Conservation (phyloP, 352 stramenopile genomes). For the Detonula confervacea region DNA sequence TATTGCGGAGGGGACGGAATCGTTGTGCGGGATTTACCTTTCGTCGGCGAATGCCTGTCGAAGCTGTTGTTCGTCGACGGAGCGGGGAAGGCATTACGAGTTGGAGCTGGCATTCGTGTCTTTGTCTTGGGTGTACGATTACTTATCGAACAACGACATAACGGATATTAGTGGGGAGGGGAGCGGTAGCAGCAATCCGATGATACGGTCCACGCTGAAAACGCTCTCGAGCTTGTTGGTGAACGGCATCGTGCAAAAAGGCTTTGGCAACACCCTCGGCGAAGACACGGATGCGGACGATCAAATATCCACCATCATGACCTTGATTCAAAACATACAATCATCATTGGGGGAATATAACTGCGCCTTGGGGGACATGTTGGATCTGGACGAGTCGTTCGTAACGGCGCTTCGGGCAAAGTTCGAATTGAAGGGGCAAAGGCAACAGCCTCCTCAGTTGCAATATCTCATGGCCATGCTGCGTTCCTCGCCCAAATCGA, state of each 20-base stretch:
- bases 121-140: conserved; percentile 54
- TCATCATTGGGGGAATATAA: conserved; percentile 38
- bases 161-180: not conserved
- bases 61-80: conserved; percentile 9
- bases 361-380: conserved; percentile 52
- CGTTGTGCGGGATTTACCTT: conserved; percentile 58
- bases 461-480: conserved; percentile 56
- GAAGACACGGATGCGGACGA: conserved; percentile 37
- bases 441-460: conserved; percentile 37
- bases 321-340: conserved; percentile 51
- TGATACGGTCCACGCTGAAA: conserved; percentile 35
- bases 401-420: conserved; percentile 22
- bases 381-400: conserved; percentile 40
- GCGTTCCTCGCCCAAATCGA: conserved; percentile 25
- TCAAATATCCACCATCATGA: conserved; percentile 48
- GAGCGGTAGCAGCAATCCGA: no score
- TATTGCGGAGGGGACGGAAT: conserved; percentile 42
- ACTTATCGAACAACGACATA: conserved; percentile 15
- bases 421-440: conserved; percentile 22
- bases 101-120: conserved; percentile 40
- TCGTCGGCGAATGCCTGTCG: conserved; percentile 37
- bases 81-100: conserved; percentile 15
- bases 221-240: conserved; percentile 37
- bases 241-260: conserved; percentile 23
- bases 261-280: not conserved